phyloP scores from a whole-genome alignment of 2,329 filamentous ascomycete species.

The Fulvia fulva region DNA sequence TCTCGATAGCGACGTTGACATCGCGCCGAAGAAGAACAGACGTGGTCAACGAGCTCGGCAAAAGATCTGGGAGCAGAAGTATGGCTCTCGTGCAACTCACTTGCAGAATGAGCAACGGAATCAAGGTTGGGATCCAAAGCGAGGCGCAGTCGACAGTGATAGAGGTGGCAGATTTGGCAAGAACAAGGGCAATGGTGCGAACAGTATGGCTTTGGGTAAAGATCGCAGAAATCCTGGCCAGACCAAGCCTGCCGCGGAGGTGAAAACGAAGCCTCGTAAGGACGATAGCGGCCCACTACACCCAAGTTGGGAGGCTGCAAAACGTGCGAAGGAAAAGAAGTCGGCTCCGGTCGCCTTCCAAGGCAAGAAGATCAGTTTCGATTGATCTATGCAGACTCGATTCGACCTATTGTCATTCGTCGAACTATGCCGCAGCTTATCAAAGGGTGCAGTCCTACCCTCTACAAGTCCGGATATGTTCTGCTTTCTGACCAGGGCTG shows the following conservation, averaged over 20 bases:
- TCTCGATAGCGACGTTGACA: constrained; percentile 55
- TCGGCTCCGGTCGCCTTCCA: constrained; percentile 45
- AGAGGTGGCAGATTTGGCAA: constrained; percentile 14
- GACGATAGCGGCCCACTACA: constrained; percentile 55
- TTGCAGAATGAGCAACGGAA: constrained; percentile 48
- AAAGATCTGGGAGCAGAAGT: constrained; percentile 78
- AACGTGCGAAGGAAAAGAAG: constrained; percentile 54
- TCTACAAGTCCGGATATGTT: background rate
- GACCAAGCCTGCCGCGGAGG: background rate
- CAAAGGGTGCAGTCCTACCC: too few relatives aligned
- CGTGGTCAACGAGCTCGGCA: constrained; percentile 74
- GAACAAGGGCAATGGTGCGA: constrained; percentile 18
- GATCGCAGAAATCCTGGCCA: constrained; percentile 6
- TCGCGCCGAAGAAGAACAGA: constrained; percentile 63
- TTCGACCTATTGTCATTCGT: background rate
- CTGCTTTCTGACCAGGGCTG: too few relatives aligned
- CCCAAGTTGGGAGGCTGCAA: constrained; percentile 63
- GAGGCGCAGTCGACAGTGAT: constrained; percentile 47
- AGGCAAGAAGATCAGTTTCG: constrained; percentile 62
- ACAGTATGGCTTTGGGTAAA: constrained; percentile 15
- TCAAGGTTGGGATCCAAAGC: constrained; percentile 56
- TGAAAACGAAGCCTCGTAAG: constrained; percentile 29
- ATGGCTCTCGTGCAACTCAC: constrained; percentile 66
- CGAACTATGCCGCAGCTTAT: too few relatives aligned
- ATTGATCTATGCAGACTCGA: constrained; percentile 38